Conservation (phyloP, 768 basidiomycete species). For the Pulveroboletus sp. region DNA sequence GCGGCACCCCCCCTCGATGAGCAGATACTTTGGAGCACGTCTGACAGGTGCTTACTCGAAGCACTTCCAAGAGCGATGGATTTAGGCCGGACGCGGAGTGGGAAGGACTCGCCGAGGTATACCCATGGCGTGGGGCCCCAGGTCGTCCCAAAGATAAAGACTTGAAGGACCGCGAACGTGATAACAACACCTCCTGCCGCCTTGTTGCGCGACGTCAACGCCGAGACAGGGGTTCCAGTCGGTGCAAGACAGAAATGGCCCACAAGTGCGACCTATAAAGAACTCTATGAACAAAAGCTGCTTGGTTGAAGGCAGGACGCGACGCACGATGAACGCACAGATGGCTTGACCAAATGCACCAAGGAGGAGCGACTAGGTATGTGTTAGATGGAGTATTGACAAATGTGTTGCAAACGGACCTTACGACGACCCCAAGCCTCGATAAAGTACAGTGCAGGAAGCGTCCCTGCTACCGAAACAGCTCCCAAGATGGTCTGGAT, state of each 20-base stretch:
- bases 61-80: slow-evolving; percentile 74
- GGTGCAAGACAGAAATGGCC: slow-evolving; percentile 68
- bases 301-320: not conserved
- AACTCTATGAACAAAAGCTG: not conserved
- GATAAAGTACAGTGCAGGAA: slow-evolving; percentile 68
- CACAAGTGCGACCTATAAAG: slow-evolving; percentile 57
- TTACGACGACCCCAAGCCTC: slow-evolving; percentile 74
- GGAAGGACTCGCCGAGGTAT: slow-evolving; percentile 79
- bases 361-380: slow-evolving; percentile 54
- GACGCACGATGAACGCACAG: slow-evolving; percentile 58
- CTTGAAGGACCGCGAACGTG: slow-evolving; percentile 75
- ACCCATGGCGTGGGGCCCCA: slow-evolving; percentile 81
- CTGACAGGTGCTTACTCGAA: slow-evolving; percentile 33
- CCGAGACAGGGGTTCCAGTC: slow-evolving; percentile 40
- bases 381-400: not conserved
- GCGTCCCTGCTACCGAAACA: slow-evolving; percentile 67
- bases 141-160: slow-evolving; percentile 68
- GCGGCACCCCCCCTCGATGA: not conserved
- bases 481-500: slow-evolving; percentile 75
- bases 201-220: slow-evolving; percentile 55
- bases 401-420: slow-evolving; percentile 30
- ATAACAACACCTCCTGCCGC: slow-evolving; percentile 66
- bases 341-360: slow-evolving; percentile 60
- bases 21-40: not conserved
- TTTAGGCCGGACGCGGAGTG: slow-evolving; percentile 75